Evolutionary conservation across 73 alveolate species (phyloP).

Genomic region (Paramecium sexaurelia): DNA sequence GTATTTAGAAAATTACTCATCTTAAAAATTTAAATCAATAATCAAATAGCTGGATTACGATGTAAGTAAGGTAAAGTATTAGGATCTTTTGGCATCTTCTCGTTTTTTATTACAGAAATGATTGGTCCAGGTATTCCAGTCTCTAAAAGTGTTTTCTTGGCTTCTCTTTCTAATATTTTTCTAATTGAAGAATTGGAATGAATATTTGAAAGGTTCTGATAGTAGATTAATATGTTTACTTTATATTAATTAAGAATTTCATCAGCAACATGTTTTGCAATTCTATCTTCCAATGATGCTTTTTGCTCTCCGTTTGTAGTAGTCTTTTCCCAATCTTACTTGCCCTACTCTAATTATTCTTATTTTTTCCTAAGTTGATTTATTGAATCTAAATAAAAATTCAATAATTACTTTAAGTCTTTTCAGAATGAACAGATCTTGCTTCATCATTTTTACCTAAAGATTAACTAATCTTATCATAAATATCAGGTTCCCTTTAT

Average conservation of each 20-base stretch:
- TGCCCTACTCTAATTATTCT: conserved; percentile 64
- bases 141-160: conserved; percentile 67
- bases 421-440: conserved; percentile 60
- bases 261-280: conserved; percentile 88
- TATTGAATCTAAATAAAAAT: conserved; percentile 60
- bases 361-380: conserved; percentile 60
- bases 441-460: conserved; percentile 55
- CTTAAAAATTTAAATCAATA: not conserved
- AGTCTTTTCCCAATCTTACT: conserved; percentile 76
- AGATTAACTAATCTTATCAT: conserved; percentile 56
- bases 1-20: too few relatives aligned
- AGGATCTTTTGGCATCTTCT: conserved; percentile 76
- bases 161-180: conserved; percentile 85
- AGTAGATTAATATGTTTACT: conserved; percentile 46
- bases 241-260: conserved; percentile 76
- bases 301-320: conserved; percentile 60
- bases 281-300: conserved; percentile 83
- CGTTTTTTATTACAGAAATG: conserved; percentile 79
- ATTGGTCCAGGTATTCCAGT: conserved; percentile 79
- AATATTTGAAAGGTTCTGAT: conserved; percentile 60
- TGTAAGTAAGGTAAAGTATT: conserved; percentile 90
- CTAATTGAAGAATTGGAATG: conserved; percentile 83
- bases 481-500: conserved; percentile 16
- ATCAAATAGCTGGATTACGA: conserved; percentile 91
- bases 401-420: conserved; percentile 26